A percentile compares a stretch with the other conserved stretches of the same genome.
Evolutionary conservation across 805 yeast species (phyloP).

Genomic region (Komagataella populi): DNA sequence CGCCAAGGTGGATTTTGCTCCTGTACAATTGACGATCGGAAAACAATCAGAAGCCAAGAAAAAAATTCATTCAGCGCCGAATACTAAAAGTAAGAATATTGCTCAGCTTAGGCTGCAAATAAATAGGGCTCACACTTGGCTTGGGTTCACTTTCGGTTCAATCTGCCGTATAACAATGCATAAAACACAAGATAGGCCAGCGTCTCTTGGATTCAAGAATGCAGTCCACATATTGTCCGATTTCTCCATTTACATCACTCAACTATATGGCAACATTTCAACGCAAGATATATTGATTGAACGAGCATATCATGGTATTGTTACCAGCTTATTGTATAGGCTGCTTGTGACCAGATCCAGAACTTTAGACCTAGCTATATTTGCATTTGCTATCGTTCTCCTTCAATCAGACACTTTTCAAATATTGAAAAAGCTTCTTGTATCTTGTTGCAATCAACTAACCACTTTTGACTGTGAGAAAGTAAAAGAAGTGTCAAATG

Average conservation of each 20-base stretch:
- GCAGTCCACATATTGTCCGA: constrained; percentile 12
- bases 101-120: constrained; percentile 38
- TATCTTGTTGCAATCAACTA: constrained; percentile 12
- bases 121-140: constrained; percentile 30
- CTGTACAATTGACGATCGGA: constrained; percentile 27
- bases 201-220: constrained; percentile 13
- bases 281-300: constrained; percentile 11
- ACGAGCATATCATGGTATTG: constrained; percentile 12
- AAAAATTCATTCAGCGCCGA: constrained; percentile 26
- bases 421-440: constrained; percentile 4
- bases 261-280: constrained; percentile 6
- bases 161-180: constrained; percentile 15
- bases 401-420: constrained; percentile 6
- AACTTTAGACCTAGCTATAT: constrained; percentile 7
- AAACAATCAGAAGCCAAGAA: constrained; percentile 22
- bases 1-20: constrained; percentile 20
- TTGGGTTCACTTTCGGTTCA: constrained; percentile 17
- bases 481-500: constrained; percentile 16
- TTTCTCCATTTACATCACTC: constrained; percentile 10
- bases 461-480: constrained; percentile 10
- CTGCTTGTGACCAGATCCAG: constrained; percentile 11
- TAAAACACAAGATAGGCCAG: constrained; percentile 29
- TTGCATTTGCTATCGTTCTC: constrained; percentile 4
- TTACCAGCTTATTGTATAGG: constrained; percentile 13
- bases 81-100: constrained; percentile 51